Evolutionary conservation across 345 rosid species (phyloP).

Genomic region (Carallia brachiata): DNA sequence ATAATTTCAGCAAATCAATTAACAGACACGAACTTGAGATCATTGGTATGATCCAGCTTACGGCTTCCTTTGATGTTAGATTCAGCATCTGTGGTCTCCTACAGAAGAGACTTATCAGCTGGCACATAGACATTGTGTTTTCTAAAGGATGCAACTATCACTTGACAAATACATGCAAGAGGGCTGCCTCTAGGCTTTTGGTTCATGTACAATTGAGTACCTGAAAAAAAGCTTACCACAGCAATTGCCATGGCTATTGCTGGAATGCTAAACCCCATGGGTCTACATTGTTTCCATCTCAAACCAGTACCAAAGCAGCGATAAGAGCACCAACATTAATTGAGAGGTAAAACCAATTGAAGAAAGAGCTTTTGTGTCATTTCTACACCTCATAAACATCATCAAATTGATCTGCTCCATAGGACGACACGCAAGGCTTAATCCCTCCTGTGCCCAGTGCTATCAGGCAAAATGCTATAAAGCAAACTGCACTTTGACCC

Average conservation of each 20-base stretch:
- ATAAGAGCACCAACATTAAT: constrained; percentile 18
- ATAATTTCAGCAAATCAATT: background rate
- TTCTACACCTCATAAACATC: constrained; percentile 8
- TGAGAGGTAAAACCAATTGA: constrained; percentile 11
- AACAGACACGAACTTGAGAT: constrained; percentile 1
- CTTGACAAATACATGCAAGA: constrained; percentile 12
- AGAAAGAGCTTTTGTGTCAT: constrained; percentile 14
- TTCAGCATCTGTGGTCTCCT: constrained; percentile 13
- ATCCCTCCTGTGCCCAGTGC: constrained; percentile 17
- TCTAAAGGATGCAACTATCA: constrained; percentile 11
- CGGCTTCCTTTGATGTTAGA: constrained; percentile 18
- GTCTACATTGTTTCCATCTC: constrained; percentile 8
- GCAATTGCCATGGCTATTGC: constrained; percentile 20
- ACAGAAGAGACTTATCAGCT: constrained; percentile 12
- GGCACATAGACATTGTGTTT: constrained; percentile 4
- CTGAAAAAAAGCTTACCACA: constrained; percentile 15
- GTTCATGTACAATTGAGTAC: constrained; percentile 12
- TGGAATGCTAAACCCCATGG: constrained; percentile 16
- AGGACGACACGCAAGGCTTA: constrained; percentile 6
- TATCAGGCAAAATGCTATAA: constrained; percentile 12
- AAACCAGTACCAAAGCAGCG: constrained; percentile 16
- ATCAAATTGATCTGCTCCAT: constrained; percentile 20
- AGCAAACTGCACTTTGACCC: constrained; percentile 7
- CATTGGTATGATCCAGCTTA: constrained; percentile 14
- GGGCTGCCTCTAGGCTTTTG: constrained; percentile 20